Conservation (phyloP, 139 green algal genomes). For the Chlamydomonas applanata region DNA sequence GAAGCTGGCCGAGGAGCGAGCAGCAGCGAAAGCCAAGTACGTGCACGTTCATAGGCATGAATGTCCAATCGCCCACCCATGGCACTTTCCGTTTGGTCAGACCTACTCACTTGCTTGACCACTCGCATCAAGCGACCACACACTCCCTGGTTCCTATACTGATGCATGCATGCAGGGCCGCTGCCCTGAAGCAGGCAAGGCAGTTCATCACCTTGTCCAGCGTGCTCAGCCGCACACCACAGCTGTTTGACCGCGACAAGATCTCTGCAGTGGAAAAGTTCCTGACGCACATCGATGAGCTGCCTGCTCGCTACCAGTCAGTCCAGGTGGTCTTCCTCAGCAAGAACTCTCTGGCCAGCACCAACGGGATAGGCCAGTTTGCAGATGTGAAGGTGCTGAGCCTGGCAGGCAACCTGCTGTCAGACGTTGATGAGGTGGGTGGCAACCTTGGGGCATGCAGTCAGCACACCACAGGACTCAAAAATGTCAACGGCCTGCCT, state of each 20-base stretch:
- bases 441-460: not conserved
- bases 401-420: conserved; percentile 63
- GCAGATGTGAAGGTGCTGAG: conserved; percentile 42
- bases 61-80: too few species aligned
- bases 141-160: too few species aligned
- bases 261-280: conserved; percentile 49
- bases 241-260: conserved; percentile 51
- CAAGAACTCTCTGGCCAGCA: conserved; percentile 55
- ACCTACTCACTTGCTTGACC: not conserved
- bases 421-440: conserved; percentile 6
- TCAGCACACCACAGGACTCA: too few species aligned
- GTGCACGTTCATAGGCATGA: too few species aligned
- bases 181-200: not conserved
- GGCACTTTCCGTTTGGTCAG: too few species aligned
- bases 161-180: not conserved
- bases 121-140: not conserved
- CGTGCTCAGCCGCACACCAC: conserved; percentile 33
- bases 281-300: conserved; percentile 42
- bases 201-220: conserved; percentile 29
- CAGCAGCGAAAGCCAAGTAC: conserved; percentile 2
- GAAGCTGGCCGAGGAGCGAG: conserved; percentile 19
- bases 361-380: conserved; percentile 64
- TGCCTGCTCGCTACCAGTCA: conserved; percentile 46
- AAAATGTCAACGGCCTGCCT: too few species aligned
- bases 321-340: conserved; percentile 52